Base-by-base conservation (phyloP, 805 yeast genomes). In the Clavispora fructus region DNA sequence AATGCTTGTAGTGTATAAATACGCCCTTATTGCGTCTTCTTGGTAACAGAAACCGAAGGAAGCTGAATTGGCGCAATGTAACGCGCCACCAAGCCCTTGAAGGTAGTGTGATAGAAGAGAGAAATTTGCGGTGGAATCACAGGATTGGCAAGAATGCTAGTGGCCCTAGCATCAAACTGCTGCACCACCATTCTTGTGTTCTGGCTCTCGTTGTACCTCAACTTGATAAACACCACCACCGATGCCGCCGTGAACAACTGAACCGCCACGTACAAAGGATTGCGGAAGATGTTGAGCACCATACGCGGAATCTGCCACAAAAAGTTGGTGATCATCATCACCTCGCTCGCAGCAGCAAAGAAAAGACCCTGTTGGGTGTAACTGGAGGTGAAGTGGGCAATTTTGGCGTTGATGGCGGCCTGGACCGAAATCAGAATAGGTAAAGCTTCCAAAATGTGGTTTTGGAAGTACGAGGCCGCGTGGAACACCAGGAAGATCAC, bases 121-220 rank as follows among this genome's bases (percentile, higher is more conserved):
- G 45, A 32, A 26, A 49, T 23, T 17, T 43, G 44, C 2, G 55
- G 49, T 1, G 58, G 55, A 3, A 45, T 45, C 42, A 48, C 41
- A 6, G 56, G 56, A 45, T 48, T 40, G n/a, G 39, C 28, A 57
- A 62, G 25, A 46, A 49, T 31, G 45, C 50, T 47, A 5, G 68
- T 74, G 16, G 74, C 57, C 50, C 63, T 68, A 45, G 61, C 54
- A 47, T 81, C 78, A 53, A 75, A 73, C 43, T 74, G 74, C 12
- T 65, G 64, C 39, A 82, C 62, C 8, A 82, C 62, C 8, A 65
- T 49, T 47, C 60, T 61, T 16, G 73, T 62, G 51, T 61, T 66
- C 48, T 56, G 59, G 46, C 62, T 68, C 10, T 56, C 51, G 46
- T 64, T 67, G 52, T 52, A 68, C 47, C 75, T 61, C 45, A 69